phyloP scores from a whole-genome alignment of 2,329 filamentous ascomycete genomes.

The Pezicula radicicola region DNA sequence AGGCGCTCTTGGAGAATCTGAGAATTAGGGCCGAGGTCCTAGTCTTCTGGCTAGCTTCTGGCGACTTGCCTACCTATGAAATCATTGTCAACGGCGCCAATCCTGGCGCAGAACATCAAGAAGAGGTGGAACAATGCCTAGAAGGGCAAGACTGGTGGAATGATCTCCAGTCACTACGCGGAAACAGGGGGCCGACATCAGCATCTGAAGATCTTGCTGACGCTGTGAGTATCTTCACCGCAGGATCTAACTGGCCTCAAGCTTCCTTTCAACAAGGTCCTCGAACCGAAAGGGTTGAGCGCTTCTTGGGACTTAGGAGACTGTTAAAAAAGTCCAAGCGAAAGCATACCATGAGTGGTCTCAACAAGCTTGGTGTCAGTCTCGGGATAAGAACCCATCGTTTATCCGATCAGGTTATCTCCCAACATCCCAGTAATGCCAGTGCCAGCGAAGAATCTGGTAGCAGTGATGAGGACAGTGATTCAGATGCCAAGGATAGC shows the following conservation, averaged over 20 bases:
- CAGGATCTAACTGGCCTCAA: conserved; percentile 46
- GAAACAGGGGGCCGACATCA: conserved; percentile 28
- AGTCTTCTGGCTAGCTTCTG: conserved; percentile 79
- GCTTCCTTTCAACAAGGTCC: conserved; percentile 48
- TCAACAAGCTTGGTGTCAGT: conserved; percentile 56
- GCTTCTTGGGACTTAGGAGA: conserved; percentile 57
- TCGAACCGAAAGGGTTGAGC: conserved; percentile 33
- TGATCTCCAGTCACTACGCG: conserved; percentile 59
- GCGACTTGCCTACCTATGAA: conserved; percentile 70
- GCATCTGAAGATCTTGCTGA: conserved; percentile 41
- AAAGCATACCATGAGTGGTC: conserved; percentile 25
- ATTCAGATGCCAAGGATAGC: conserved; percentile 23
- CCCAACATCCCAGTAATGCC: conserved; percentile 36
- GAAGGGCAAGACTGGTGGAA: conserved; percentile 81
- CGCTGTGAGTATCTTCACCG: conserved; percentile 37
- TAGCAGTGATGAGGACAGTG: conserved; percentile 34
- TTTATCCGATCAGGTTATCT: conserved; percentile 40
- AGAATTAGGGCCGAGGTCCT: conserved; percentile 76
- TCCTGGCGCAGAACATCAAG: conserved; percentile 51
- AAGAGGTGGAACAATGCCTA: conserved; percentile 63
- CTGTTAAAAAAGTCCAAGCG: conserved; percentile 56
- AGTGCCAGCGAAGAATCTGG: conserved; percentile 42
- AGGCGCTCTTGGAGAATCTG: conserved; percentile 73
- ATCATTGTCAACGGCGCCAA: conserved; percentile 71
- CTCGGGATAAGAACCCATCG: conserved; percentile 76